A percentile compares a stretch with the other conserved stretches of the same genome.
These are phyloP conservation scores for Prinsepia uniflora DNA, from an alignment of 306 rosid genomes.

Conservation along the genomic window DNA sequence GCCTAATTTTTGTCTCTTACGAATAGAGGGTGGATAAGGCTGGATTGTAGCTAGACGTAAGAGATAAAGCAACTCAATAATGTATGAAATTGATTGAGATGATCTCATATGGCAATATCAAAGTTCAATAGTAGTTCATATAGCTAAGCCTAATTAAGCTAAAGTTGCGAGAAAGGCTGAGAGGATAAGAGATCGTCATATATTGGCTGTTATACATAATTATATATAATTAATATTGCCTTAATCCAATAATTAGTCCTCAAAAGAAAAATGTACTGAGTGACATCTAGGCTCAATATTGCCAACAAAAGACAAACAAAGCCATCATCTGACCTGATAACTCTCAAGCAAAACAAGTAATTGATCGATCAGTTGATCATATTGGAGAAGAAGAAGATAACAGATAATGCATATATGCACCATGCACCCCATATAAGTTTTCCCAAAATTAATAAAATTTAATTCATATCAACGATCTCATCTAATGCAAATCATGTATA, in stretches of 20 bases:
- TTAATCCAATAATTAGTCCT: slow-evolving; percentile 8
- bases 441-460: background rate
- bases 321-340: slow-evolving; percentile 1
- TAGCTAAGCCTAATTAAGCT: background rate
- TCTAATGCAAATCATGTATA: slow-evolving; percentile 5
- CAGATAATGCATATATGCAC: background rate
- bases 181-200: slow-evolving; percentile 14
- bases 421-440: background rate
- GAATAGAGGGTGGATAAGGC: background rate
- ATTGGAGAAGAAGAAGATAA: background rate
- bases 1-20: too few relatives aligned
- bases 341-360: slow-evolving; percentile 12
- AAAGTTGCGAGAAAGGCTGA: background rate
- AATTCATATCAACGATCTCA: background rate
- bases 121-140: background rate
- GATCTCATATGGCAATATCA: background rate
- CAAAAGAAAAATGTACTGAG: background rate
- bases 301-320: slow-evolving; percentile 2
- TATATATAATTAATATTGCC: background rate
- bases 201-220: background rate
- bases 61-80: background rate
- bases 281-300: background rate
- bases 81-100: background rate
- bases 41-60: background rate
- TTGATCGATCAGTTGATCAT: background rate